phyloP scores from a whole-genome alignment of 2,329 filamentous ascomycete species.

The Grosmannia penicillata region DNA sequence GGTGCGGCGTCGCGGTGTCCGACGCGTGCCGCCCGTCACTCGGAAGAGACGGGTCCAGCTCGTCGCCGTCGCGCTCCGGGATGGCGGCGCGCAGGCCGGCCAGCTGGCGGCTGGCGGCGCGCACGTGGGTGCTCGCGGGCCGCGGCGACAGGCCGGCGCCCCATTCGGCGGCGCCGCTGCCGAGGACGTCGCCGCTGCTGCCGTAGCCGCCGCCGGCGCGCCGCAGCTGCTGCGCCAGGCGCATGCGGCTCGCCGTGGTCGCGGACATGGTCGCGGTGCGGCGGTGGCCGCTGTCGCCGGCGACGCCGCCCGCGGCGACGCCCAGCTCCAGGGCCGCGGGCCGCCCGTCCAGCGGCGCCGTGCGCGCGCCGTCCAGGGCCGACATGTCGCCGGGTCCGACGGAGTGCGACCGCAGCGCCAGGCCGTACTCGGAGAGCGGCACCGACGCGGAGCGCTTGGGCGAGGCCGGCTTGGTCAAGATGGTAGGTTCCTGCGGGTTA shows the following conservation, averaged over 20 bases:
- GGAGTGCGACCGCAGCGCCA: constrained; percentile 46
- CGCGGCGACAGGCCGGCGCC: constrained; percentile 43
- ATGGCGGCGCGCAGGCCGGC: neutral
- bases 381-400: constrained; percentile 39
- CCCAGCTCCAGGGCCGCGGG: constrained; percentile 7
- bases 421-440: constrained; percentile 45
- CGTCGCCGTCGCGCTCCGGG: neutral
- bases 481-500: constrained; percentile 22
- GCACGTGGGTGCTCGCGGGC: constrained; percentile 44
- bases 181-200: constrained; percentile 12
- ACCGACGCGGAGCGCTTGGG: constrained; percentile 42
- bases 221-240: constrained; percentile 18
- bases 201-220: constrained; percentile 15
- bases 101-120: constrained; percentile 26
- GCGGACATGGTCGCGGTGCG: constrained; percentile 26
- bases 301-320: too few species aligned
- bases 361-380: constrained; percentile 37
- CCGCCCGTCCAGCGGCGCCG: constrained; percentile 33
- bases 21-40: neutral
- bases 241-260: constrained; percentile 22
- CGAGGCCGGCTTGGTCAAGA: constrained; percentile 21
- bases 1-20: constrained; percentile 19
- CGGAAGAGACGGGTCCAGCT: neutral
- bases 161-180: constrained; percentile 22
- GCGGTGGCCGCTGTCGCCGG: neutral